Conservation (phyloP, 78 protist genomes). For the Guillardia theta region DNA sequence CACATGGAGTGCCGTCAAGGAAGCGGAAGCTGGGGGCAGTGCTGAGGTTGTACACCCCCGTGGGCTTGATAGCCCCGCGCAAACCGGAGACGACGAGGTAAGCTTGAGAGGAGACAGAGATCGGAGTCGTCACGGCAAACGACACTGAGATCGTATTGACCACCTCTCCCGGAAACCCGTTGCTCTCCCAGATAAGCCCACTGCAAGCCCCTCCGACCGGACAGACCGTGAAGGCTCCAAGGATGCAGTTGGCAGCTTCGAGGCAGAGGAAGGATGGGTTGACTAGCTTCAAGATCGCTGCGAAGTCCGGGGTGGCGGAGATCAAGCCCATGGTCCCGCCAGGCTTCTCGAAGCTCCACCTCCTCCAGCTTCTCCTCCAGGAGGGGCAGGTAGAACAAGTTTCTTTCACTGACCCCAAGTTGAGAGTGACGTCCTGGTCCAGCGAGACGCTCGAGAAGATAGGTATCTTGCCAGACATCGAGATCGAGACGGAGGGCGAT, state of each 20-base stretch:
- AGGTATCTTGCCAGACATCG: no score
- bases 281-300: neutral
- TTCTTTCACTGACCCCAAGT: neutral
- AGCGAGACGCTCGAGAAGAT: neutral
- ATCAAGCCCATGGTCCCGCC: neutral
- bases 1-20: no score
- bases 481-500: no score
- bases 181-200: neutral
- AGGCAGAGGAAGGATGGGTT: neutral
- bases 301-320: neutral
- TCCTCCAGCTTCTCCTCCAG: neutral
- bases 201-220: neutral
- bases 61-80: neutral
- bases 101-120: neutral
- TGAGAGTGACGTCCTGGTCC: neutral
- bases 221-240: neutral
- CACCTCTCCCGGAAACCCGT: neutral
- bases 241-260: neutral
- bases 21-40: no score
- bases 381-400: neutral
- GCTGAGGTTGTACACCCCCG: no score
- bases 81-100: neutral
- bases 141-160: neutral
- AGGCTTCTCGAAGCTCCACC: neutral
- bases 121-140: neutral